Conservation (phyloP, 2,329 filamentous ascomycete species). For the Pseudogymnoascus sp. region DNA sequence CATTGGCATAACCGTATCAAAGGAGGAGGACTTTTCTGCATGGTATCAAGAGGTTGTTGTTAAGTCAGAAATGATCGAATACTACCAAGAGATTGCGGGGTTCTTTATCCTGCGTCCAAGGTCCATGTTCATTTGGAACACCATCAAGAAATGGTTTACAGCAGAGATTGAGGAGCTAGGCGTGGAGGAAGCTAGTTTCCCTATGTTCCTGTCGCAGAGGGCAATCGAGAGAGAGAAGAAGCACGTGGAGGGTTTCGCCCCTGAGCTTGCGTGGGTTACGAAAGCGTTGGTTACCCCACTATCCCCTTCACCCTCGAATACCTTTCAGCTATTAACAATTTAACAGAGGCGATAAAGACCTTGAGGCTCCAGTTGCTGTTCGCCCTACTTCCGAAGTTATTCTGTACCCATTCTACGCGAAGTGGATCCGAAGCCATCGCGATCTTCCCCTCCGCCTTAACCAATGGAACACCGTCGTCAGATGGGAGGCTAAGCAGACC, state of each 20-base stretch:
- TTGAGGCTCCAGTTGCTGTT: constrained; percentile 69
- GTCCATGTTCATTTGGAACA: constrained; percentile 59
- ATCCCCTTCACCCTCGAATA: constrained; percentile 7
- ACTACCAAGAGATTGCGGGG: constrained; percentile 86
- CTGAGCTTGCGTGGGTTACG: constrained; percentile 83
- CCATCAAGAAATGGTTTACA: constrained; percentile 59
- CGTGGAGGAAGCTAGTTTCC: constrained; percentile 93
- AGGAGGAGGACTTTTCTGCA: constrained; percentile 77
- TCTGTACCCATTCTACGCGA: constrained; percentile 93
- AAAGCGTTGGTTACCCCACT: constrained; percentile 51
- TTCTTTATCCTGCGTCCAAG: constrained; percentile 84
- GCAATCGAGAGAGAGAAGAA: constrained; percentile 68
- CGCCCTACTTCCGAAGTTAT: constrained; percentile 65
- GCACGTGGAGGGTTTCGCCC: constrained; percentile 97
- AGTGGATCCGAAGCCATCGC: constrained; percentile 94
- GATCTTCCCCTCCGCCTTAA: constrained; percentile 91
- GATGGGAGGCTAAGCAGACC: constrained; percentile 95
- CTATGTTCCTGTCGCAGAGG: constrained; percentile 88
- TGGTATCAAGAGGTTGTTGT: constrained; percentile 98
- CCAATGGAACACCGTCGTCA: constrained; percentile 91
- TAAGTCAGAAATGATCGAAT: constrained; percentile 96
- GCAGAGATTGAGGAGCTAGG: constrained; percentile 79
- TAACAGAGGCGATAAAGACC: constrained; percentile 73
- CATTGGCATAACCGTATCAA: constrained; percentile 81
- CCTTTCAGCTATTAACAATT: constrained; percentile 20